A percentile compares a stretch with the other conserved stretches of the same genome.
These are phyloP conservation scores for Escallonia herrerae DNA, from an alignment of 129 eudicot species.

Conservation along the genomic window DNA sequence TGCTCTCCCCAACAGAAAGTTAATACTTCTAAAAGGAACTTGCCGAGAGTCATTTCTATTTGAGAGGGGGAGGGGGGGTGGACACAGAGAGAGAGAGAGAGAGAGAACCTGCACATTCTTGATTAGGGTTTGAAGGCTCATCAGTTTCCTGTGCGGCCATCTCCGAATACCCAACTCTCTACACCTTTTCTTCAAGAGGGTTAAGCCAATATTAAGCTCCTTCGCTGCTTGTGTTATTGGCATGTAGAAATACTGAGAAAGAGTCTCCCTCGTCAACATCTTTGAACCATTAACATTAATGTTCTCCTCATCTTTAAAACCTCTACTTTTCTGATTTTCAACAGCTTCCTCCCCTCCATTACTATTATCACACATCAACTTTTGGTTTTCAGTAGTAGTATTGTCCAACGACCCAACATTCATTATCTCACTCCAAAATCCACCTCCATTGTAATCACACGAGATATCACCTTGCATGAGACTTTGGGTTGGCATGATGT, in stretches of 20 bases:
- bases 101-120: constrained; percentile 66
- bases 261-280: constrained; percentile 37
- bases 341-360: not conserved
- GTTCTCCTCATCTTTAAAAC: constrained; percentile 7
- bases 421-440: not conserved
- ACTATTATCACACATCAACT: not conserved
- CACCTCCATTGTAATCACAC: constrained; percentile 1
- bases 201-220: constrained; percentile 78
- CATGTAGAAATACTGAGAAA: constrained; percentile 73
- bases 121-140: constrained; percentile 80
- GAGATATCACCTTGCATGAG: constrained; percentile 28
- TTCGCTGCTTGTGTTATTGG: constrained; percentile 84
- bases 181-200: constrained; percentile 77
- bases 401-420: not conserved
- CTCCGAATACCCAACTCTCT: constrained; percentile 73
- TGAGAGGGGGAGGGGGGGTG: no score
- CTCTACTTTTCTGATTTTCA: not conserved
- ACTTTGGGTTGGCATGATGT: constrained; percentile 29
- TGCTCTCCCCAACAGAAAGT: no score
- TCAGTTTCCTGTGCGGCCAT: constrained; percentile 90
- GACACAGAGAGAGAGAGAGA: not conserved
- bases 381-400: not conserved
- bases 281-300: constrained; percentile 16
- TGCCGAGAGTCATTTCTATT: no score
- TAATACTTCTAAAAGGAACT: no score